These are phyloP conservation scores for Teratosphaeria epicoccoides DNA, from an alignment of 2,329 filamentous ascomycete genomes.

Conservation along the genomic window DNA sequence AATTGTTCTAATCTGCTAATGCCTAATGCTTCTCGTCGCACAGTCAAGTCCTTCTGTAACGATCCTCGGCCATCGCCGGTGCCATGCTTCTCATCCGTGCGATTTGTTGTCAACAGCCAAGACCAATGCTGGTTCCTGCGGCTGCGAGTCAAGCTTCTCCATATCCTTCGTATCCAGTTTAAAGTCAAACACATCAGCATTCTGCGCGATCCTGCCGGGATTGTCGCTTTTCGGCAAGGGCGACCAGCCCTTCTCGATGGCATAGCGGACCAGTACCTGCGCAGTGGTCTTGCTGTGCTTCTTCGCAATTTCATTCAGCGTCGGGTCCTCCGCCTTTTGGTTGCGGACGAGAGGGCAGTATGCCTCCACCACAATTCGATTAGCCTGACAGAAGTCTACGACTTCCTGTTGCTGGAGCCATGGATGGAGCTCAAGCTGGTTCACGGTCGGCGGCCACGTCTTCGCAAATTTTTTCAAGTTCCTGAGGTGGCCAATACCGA, in stretches of 20 bases:
- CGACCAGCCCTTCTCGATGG: conserved; percentile 62
- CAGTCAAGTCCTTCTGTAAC: too few species aligned
- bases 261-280: conserved; percentile 72
- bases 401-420: conserved; percentile 57
- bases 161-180: conserved; percentile 48
- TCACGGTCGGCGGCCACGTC: conserved; percentile 59
- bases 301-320: conserved; percentile 52
- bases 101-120: conserved; percentile 22
- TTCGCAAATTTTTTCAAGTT: conserved; percentile 57
- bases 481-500: conserved; percentile 52
- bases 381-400: conserved; percentile 46
- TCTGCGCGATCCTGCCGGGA: conserved; percentile 54
- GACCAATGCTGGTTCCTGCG: conserved; percentile 28
- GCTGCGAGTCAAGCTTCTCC: conserved; percentile 40
- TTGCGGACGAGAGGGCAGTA: conserved; percentile 61
- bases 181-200: conserved; percentile 53
- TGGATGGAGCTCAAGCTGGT: conserved; percentile 66
- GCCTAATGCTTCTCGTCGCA: too few species aligned
- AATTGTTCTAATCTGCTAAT: too few species aligned
- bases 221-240: conserved; percentile 67
- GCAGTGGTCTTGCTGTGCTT: conserved; percentile 65
- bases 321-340: conserved; percentile 58
- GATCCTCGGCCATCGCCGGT: too few species aligned
- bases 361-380: conserved; percentile 51
- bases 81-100: background rate